Evolutionary conservation across 768 basidiomycete genomes (phyloP).

Genomic region (Pleurotus giganteus): DNA sequence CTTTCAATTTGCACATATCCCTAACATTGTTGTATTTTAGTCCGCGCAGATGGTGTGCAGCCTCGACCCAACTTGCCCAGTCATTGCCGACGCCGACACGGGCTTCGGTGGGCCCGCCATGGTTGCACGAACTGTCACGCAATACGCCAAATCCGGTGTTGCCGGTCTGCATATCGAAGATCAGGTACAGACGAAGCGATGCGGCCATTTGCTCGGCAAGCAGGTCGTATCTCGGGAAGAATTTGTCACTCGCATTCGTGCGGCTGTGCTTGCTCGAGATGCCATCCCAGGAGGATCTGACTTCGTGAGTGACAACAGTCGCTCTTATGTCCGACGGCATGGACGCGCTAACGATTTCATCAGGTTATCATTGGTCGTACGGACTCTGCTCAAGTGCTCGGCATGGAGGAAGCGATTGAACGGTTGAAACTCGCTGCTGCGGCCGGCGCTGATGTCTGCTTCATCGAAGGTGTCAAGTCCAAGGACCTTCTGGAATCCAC

Average conservation of each 20-base stretch:
- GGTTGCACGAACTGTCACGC: constrained; percentile 74
- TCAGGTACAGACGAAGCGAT: too few species aligned
- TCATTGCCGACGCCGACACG: constrained; percentile 79
- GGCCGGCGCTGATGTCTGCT: constrained; percentile 76
- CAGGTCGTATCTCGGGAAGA: too few species aligned
- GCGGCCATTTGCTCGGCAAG: too few species aligned
- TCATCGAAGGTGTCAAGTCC: constrained; percentile 76
- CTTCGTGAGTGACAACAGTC: constrained; percentile 52
- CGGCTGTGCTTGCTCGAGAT: constrained; percentile 74
- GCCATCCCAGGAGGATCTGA: constrained; percentile 71
- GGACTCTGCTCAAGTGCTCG: constrained; percentile 74
- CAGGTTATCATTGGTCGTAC: constrained; percentile 75
- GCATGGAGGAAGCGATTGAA: constrained; percentile 74
- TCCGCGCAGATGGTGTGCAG: constrained; percentile 69
- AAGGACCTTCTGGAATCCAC: constrained; percentile 62
- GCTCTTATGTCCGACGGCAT: background rate
- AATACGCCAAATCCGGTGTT: too few species aligned
- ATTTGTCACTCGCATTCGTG: too few species aligned
- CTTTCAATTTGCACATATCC: too few species aligned
- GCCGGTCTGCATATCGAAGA: too few species aligned
- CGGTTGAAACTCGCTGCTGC: too few species aligned
- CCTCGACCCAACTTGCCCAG: constrained; percentile 58
- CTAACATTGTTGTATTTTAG: too few species aligned
- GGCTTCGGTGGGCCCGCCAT: constrained; percentile 73
- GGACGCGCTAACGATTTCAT: too few species aligned